These are phyloP conservation scores for Adansonia grandidieri DNA, from an alignment of 441 rosid species.

Conservation along the genomic window DNA sequence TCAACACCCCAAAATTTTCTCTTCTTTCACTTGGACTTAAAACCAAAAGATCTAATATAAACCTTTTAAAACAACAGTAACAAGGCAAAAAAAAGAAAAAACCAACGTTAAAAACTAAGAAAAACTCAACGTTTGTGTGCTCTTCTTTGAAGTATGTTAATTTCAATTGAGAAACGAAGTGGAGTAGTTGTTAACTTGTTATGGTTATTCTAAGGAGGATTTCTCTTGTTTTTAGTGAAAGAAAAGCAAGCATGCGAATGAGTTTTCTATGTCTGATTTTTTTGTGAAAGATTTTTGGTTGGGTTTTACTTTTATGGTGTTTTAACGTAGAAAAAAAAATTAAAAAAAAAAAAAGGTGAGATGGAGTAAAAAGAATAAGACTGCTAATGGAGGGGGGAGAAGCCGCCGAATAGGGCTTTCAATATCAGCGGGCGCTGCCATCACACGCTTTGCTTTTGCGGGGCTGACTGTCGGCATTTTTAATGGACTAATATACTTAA, in stretches of 20 bases:
- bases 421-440: not conserved
- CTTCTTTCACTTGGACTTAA: not conserved
- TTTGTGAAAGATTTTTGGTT: not conserved
- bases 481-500: too few relatives aligned
- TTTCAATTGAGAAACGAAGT: not conserved
- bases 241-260: constrained; percentile 15
- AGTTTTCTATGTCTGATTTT: not conserved
- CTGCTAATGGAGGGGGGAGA: not conserved
- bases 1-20: not conserved
- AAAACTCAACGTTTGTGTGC: not conserved
- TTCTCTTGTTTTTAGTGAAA: not conserved
- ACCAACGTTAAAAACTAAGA: too few relatives aligned
- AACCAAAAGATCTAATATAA: not conserved
- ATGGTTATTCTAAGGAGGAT: not conserved
- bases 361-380: not conserved
- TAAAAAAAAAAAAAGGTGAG: not conserved
- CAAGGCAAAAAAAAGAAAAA: not conserved
- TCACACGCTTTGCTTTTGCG: constrained; percentile 17
- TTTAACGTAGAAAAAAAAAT: not conserved
- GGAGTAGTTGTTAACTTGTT: not conserved
- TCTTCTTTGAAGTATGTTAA: not conserved
- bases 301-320: not conserved
- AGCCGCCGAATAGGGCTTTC: not conserved
- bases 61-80: not conserved
- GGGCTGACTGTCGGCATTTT: not conserved